A percentile compares a stretch with the other conserved stretches of the same genome.
These are phyloP conservation scores for Wickerhamiella azyma DNA, from an alignment of 805 yeast species.

Conservation along the genomic window DNA sequence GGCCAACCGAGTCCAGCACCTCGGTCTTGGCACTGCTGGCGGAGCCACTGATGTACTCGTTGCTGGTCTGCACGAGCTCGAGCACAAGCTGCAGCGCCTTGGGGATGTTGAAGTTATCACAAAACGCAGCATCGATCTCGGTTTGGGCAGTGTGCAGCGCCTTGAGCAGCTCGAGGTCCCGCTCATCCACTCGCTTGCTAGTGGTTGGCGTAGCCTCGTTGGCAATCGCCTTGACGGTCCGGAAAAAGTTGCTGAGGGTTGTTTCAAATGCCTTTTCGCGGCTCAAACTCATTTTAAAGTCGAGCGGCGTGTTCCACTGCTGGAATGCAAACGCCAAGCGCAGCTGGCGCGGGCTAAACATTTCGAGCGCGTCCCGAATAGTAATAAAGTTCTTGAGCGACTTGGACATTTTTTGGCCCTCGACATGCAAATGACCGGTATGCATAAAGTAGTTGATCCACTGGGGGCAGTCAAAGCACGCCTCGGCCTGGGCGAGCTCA, in stretches of 20 bases:
- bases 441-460: constrained; percentile 97
- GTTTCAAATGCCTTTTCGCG: constrained; percentile 72
- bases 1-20: constrained; percentile 47
- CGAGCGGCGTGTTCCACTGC: constrained; percentile 86
- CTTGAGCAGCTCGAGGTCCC: constrained; percentile 43
- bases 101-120: constrained; percentile 80
- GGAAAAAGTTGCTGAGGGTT: constrained; percentile 68
- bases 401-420: constrained; percentile 97
- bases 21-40: constrained; percentile 56
- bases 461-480: constrained; percentile 73
- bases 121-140: constrained; percentile 61
- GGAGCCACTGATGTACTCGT: constrained; percentile 68
- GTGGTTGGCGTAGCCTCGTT: constrained; percentile 45
- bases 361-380: constrained; percentile 71
- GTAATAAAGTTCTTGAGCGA: constrained; percentile 91
- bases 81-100: constrained; percentile 49
- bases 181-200: constrained; percentile 44
- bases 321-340: constrained; percentile 82
- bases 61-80: constrained; percentile 57
- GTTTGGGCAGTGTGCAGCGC: constrained; percentile 39
- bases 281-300: constrained; percentile 69
- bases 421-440: constrained; percentile 94
- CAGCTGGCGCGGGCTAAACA: constrained; percentile 64
- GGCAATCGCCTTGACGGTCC: constrained; percentile 69
- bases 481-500: constrained; percentile 94